These are phyloP conservation scores for Panellus pusillus DNA, from an alignment of 768 basidiomycete genomes.

Conservation along the genomic window DNA sequence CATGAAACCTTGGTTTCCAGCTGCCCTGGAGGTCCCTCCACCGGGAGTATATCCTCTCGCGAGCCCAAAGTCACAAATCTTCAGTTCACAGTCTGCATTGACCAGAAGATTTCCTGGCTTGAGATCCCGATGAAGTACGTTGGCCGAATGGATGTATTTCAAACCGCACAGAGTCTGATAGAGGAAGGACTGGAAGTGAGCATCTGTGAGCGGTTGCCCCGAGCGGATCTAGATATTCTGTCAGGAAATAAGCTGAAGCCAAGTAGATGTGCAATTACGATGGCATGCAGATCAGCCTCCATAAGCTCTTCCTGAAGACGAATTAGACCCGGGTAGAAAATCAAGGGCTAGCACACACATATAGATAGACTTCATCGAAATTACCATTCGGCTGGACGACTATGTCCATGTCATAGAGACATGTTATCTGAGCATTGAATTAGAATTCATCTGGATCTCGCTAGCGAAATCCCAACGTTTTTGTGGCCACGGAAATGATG, in stretches of 20 bases:
- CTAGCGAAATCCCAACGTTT: constrained; percentile 56
- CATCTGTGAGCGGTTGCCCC: constrained; percentile 84
- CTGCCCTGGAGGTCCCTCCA: constrained; percentile 67
- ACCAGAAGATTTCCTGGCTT: constrained; percentile 95
- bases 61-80: constrained; percentile 98
- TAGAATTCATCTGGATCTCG: constrained; percentile 16
- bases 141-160: constrained; percentile 97
- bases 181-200: constrained; percentile 94
- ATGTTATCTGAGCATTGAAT: constrained; percentile 70
- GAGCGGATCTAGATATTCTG: constrained; percentile 64
- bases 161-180: constrained; percentile 98
- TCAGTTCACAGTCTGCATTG: constrained; percentile 97
- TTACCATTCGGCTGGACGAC: constrained; percentile 89
- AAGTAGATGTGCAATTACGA: constrained; percentile 54
- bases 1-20: constrained; percentile 94
- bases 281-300: constrained; percentile 99
- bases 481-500: constrained; percentile 99
- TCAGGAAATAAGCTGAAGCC: constrained; percentile 7
- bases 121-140: constrained; percentile 94
- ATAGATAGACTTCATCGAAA: constrained; percentile 96
- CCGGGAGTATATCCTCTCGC: constrained; percentile 92
- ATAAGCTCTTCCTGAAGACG: constrained; percentile 88
- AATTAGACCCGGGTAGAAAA: constrained; percentile 2
- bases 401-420: constrained; percentile 97
- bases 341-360: constrained; percentile 48